A percentile compares a stretch with the other conserved stretches of the same genome.
These are phyloP conservation scores for Neurospora sublineolata DNA, from an alignment of 495 filamentous ascomycete genomes.

Conservation along the genomic window DNA sequence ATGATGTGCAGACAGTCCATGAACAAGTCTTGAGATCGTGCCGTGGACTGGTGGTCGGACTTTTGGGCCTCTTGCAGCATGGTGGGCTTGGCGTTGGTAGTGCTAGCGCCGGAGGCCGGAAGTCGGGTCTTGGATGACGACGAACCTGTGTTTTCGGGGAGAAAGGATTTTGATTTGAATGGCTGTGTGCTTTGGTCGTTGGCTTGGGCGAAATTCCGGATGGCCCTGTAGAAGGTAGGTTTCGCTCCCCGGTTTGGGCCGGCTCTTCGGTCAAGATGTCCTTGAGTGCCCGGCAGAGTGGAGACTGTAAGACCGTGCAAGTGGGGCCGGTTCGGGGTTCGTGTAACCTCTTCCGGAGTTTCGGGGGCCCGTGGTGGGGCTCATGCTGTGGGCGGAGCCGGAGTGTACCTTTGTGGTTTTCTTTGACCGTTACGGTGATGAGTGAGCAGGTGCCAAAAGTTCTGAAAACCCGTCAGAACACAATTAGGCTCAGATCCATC, in stretches of 20 bases:
- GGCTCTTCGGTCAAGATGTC: not conserved
- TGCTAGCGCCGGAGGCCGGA: not conserved
- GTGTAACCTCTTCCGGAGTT: not conserved
- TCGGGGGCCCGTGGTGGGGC: not conserved
- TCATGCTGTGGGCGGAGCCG: not conserved
- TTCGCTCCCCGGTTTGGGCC: not conserved
- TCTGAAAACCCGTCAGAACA: not conserved
- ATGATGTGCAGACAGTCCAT: not conserved
- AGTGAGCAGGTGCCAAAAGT: not conserved
- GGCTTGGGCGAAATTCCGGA: not conserved
- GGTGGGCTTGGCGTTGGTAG: not conserved
- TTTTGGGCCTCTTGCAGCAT: not conserved
- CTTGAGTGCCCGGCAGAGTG: not conserved
- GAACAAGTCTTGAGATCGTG: not conserved
- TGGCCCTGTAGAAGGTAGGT: not conserved
- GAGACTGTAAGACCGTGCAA: not conserved
- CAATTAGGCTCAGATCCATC: not conserved
- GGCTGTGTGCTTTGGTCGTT: not conserved
- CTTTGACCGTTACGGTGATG: too few relatives aligned
- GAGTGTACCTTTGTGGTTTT: too few relatives aligned
- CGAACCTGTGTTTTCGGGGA: not conserved
- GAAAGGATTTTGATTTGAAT: not conserved
- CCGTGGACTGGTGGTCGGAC: not conserved
- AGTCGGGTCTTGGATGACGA: not conserved
- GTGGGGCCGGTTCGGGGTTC: not conserved